Percentiles rank a stretch among this genome's conserved stretches.
Evolutionary conservation across 306 rosid species (phyloP).

Genomic region (Erythrophleum fordii): DNA sequence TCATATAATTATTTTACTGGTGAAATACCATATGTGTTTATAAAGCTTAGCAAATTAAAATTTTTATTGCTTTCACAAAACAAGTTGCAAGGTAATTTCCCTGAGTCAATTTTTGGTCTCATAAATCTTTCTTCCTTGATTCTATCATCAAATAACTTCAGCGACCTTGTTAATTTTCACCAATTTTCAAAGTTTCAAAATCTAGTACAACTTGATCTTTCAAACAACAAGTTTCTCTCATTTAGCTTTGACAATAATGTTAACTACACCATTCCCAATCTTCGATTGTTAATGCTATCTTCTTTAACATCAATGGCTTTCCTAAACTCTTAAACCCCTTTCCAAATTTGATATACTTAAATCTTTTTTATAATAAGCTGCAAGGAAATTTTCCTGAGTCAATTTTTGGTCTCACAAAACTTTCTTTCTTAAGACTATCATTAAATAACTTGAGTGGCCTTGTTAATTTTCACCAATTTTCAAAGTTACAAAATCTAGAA

Average conservation of each 20-base stretch:
- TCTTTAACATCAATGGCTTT: constrained; percentile 27
- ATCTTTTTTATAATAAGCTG: no score
- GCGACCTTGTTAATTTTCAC: constrained; percentile 20
- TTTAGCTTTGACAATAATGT: background rate
- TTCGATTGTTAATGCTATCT: background rate
- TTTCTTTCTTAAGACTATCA: no score
- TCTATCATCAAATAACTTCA: constrained; percentile 22
- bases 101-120: constrained; percentile 2
- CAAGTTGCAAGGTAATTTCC: background rate
- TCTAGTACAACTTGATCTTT: background rate
- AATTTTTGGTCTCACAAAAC: no score
- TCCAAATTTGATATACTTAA: no score
- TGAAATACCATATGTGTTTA: no score
- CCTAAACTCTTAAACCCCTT: no score
- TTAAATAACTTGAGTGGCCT: no score
- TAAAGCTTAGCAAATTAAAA: no score
- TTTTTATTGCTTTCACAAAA: no score
- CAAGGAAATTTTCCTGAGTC: no score
- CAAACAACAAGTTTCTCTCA: background rate
- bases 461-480: no score
- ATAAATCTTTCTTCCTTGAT: background rate
- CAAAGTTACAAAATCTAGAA: no score
- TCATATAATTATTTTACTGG: background rate
- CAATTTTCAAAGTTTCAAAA: background rate
- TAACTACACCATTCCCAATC: constrained; percentile 1